phyloP scores from a whole-genome alignment of 164 flowering plant species.

The Tinospora cordifolia region DNA sequence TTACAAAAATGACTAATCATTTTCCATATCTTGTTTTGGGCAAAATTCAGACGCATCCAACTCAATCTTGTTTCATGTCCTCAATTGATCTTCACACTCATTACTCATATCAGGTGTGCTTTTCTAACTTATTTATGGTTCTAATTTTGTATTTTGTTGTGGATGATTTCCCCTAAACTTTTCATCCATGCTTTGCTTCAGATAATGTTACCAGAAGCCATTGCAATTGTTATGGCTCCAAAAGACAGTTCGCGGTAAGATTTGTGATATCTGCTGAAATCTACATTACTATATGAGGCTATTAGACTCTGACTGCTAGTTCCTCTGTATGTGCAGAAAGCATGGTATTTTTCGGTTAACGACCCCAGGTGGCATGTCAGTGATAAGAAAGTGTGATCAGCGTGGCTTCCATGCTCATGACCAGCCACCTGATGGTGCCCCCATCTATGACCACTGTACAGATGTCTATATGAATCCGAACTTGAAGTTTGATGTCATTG shows the following conservation, averaged over 20 bases:
- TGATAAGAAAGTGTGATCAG: slow-evolving; percentile 67
- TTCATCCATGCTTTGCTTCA: slow-evolving; percentile 17
- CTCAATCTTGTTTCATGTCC: slow-evolving; percentile 98
- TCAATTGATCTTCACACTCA: slow-evolving; percentile 94
- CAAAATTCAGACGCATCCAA: slow-evolving; percentile 81
- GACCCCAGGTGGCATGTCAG: slow-evolving; percentile 79
- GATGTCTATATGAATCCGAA: slow-evolving; percentile 83
- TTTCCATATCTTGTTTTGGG: background rate
- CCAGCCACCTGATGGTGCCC: slow-evolving; percentile 75
- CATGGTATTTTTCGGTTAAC: slow-evolving; percentile 89
- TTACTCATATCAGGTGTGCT: slow-evolving; percentile 78
- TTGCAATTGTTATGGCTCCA: slow-evolving; percentile 99
- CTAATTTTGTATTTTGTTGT: background rate
- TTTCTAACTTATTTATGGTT: background rate
- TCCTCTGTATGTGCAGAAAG: slow-evolving; percentile 33
- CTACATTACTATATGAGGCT: background rate
- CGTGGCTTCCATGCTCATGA: slow-evolving; percentile 92
- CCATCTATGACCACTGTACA: slow-evolving; percentile 79
- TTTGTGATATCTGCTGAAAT: background rate
- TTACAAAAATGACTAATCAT: background rate
- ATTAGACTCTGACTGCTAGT: background rate
- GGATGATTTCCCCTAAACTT: background rate
- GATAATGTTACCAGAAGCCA: slow-evolving; percentile 96
- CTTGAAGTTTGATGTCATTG: slow-evolving; percentile 74
- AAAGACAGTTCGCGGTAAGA: slow-evolving; percentile 54